A percentile compares a stretch with the other conserved stretches of the same genome.
Evolutionary conservation across 352 stramenopile genomes (phyloP).

Genomic region (Pythium sukuiense): DNA sequence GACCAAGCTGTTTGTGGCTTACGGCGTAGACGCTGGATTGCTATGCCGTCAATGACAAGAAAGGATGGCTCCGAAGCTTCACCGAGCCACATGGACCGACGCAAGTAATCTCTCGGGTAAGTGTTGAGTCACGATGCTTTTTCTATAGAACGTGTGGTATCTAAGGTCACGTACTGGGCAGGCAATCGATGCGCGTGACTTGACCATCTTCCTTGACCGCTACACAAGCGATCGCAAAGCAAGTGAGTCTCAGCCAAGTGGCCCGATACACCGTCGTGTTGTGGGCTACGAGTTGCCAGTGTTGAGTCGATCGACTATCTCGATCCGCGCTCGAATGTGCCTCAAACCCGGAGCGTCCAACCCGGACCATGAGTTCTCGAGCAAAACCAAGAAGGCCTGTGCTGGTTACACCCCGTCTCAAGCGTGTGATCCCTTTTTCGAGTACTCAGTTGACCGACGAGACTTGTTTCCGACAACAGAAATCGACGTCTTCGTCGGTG

Average conservation of each 20-base stretch:
- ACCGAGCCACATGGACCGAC: slow-evolving; percentile 50
- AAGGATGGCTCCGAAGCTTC: slow-evolving; percentile 65
- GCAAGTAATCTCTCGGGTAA: slow-evolving; percentile 32
- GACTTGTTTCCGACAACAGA: slow-evolving; percentile 53
- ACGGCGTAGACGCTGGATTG: slow-evolving; percentile 60
- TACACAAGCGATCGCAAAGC: slow-evolving; percentile 60
- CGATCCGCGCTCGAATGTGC: slow-evolving; percentile 51
- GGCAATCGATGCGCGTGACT: slow-evolving; percentile 68
- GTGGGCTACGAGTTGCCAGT: slow-evolving; percentile 82
- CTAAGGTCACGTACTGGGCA: slow-evolving; percentile 11
- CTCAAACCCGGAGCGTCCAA: slow-evolving; percentile 38
- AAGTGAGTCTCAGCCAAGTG: slow-evolving; percentile 27
- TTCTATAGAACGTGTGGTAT: background rate
- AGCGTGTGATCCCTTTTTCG: slow-evolving; percentile 64
- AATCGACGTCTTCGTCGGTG: slow-evolving; percentile 66
- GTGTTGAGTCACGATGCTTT: background rate
- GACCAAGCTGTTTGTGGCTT: background rate
- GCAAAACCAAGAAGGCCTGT: slow-evolving; percentile 10
- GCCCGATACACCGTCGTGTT: slow-evolving; percentile 63
- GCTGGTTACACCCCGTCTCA: slow-evolving; percentile 41
- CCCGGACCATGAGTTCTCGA: slow-evolving; percentile 7
- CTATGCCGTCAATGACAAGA: slow-evolving; percentile 63
- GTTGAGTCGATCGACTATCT: slow-evolving; percentile 66
- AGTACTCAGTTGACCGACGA: slow-evolving; percentile 55
- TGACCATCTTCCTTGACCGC: slow-evolving; percentile 84